Conservation (phyloP, 805 yeast species). For the Torulaspora delbrueckii region DNA sequence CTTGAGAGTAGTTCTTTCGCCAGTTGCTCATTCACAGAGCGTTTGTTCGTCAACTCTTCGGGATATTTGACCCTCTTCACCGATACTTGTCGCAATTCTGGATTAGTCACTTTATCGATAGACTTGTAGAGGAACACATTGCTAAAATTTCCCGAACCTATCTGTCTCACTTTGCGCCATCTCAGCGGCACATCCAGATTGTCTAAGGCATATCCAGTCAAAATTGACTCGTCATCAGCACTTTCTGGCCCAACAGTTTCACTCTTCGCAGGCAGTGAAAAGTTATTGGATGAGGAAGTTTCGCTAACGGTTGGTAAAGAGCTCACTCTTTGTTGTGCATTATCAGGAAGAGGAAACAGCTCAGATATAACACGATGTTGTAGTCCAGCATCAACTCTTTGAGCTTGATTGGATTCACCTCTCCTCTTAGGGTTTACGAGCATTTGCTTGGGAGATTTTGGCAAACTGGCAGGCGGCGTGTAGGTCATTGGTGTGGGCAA, state of each 20-base stretch:
- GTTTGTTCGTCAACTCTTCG: conserved; percentile 21
- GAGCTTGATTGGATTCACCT: conserved; percentile 3
- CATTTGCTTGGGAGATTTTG: conserved; percentile 19
- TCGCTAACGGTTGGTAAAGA: conserved; percentile 27
- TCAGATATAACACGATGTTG: conserved; percentile 28
- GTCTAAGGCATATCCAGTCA: conserved; percentile 21
- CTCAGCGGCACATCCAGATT: conserved; percentile 14
- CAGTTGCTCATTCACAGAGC: conserved; percentile 14
- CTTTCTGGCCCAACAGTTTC: conserved; percentile 3
- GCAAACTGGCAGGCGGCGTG: conserved; percentile 21
- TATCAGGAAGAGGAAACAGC: conserved; percentile 19
- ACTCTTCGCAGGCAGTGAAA: conserved; percentile 1
- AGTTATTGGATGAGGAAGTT: conserved; percentile 7
- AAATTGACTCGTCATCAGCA: conserved; percentile 9
- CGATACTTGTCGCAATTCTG: conserved; percentile 45
- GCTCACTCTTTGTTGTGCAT: conserved; percentile 22
- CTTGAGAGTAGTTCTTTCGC: conserved; percentile 44
- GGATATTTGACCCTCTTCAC: conserved; percentile 58
- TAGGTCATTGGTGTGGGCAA: conserved; percentile 34
- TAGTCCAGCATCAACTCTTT: conserved; percentile 10
- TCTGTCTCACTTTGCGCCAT: conserved; percentile 39
- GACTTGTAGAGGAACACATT: conserved; percentile 49
- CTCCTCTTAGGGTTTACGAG: conserved; percentile 20
- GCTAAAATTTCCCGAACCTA: conserved; percentile 70
- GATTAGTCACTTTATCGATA: conserved; percentile 15